A percentile compares a stretch with the other conserved stretches of the same genome.
Conservation (phyloP, 331 rosid genomes). For the Acacia pycnantha region DNA sequence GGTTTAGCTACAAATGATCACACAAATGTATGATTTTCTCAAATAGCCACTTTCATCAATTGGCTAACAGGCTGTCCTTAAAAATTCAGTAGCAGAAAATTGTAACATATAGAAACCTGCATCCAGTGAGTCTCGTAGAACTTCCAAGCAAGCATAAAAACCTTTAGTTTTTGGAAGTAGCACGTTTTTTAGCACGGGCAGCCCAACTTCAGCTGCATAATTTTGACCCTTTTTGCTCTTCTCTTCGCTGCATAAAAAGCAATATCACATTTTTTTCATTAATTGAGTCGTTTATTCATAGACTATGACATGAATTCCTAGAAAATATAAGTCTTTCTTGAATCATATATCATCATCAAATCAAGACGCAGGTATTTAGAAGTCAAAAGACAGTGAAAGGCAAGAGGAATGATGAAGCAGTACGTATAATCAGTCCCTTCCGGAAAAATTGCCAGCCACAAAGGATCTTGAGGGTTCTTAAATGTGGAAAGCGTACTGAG, state of each 20-base stretch:
- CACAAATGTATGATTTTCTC: constrained; percentile 7
- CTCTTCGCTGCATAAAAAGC: constrained; percentile 56
- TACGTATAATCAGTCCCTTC: constrained; percentile 99
- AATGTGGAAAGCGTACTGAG: constrained; percentile 57
- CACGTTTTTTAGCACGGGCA: constrained; percentile 72
- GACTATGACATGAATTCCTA: constrained; percentile 13
- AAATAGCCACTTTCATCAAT: neutral
- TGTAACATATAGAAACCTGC: constrained; percentile 59
- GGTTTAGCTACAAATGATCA: neutral
- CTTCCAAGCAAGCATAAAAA: constrained; percentile 80
- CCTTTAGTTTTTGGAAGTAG: constrained; percentile 92
- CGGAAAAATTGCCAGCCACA: constrained; percentile 92
- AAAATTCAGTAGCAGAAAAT: neutral
- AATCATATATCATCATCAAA: neutral
- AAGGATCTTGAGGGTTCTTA: constrained; percentile 63
- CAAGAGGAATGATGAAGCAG: constrained; percentile 33
- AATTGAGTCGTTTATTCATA: neutral
- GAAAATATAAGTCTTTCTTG: neutral
- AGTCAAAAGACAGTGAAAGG: constrained; percentile 21
- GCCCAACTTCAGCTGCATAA: constrained; percentile 78
- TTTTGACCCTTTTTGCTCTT: constrained; percentile 61
- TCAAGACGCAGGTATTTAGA: constrained; percentile 15
- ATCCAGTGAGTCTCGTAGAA: constrained; percentile 69
- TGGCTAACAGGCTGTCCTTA: neutral
- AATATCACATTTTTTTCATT: constrained; percentile 13